A percentile compares a stretch with the other conserved stretches of the same genome.
phyloP scores from a whole-genome alignment of 306 rosid species.

The Vigna unguiculata region DNA sequence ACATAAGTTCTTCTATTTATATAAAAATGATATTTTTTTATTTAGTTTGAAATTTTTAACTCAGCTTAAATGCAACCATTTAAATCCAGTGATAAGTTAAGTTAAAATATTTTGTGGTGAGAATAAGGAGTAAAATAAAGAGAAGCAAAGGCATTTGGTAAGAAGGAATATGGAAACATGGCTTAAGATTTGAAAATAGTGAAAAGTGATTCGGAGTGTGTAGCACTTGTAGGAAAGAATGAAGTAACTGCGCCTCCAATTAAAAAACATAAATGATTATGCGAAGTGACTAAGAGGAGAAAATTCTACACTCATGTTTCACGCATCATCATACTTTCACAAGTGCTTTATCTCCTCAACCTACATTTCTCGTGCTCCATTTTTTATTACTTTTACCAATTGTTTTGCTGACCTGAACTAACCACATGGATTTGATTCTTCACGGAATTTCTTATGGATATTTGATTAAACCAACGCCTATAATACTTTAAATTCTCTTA shows the following conservation, averaged over 20 bases:
- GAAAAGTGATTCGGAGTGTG: background rate
- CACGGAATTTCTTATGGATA: slow-evolving; percentile 46
- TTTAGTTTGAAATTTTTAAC: no score
- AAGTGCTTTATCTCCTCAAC: background rate
- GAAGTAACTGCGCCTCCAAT: background rate
- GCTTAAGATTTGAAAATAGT: background rate
- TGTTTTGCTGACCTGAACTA: slow-evolving; percentile 1
- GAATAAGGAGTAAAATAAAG: no score
- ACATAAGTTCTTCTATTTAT: no score
- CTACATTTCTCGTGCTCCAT: background rate
- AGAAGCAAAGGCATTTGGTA: background rate
- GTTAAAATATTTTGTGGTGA: background rate
- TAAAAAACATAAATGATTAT: background rate
- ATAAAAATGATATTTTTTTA: no score
- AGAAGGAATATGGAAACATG: background rate
- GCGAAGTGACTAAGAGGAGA: background rate
- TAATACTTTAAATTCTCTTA: background rate
- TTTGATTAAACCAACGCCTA: slow-evolving; percentile 44
- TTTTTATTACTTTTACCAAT: background rate
- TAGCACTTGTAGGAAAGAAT: background rate
- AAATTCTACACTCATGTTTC: background rate
- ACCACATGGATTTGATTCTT: slow-evolving; percentile 42
- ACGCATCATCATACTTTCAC: slow-evolving; percentile 1
- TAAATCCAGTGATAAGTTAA: background rate
- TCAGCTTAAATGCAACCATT: no score